Evolutionary conservation across 164 flowering plant species (phyloP).

Genomic region (Nymphaea thermarum): DNA sequence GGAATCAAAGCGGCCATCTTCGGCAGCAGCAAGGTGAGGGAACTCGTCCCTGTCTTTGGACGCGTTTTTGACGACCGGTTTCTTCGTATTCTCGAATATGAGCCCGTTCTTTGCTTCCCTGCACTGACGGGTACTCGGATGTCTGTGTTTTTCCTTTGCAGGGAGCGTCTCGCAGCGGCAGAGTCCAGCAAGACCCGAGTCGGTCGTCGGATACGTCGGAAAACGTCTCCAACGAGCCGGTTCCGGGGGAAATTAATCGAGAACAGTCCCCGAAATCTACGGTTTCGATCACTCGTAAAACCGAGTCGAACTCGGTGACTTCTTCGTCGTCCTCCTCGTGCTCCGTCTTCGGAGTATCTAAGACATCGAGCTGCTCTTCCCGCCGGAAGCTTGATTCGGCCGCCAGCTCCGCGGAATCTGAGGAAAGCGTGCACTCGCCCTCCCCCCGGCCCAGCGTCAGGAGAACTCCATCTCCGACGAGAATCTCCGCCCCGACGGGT

Average conservation of each 20-base stretch:
- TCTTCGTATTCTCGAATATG: neutral
- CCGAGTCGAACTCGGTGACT: neutral
- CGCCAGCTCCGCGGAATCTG: neutral
- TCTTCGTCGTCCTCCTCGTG: neutral
- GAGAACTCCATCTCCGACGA: neutral
- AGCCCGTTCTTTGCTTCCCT: neutral
- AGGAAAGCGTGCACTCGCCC: neutral
- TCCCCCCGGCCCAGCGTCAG: neutral
- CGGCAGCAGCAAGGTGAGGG: neutral
- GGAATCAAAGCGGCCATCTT: neutral
- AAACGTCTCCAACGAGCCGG: neutral
- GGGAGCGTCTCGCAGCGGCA: neutral
- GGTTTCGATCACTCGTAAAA: neutral
- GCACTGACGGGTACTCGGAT: neutral
- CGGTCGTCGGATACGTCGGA: neutral
- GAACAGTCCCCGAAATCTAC: neutral
- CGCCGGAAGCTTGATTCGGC: neutral
- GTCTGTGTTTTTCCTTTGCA: neutral
- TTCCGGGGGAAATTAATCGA: neutral
- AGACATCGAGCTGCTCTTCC: neutral
- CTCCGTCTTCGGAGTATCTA: neutral
- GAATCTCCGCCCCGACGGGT: neutral
- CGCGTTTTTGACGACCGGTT: neutral
- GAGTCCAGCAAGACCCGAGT: neutral
- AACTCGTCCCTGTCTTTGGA: neutral